A percentile compares a stretch with the other conserved stretches of the same genome.
These are phyloP conservation scores for Aureobasidium leucospermi DNA, from an alignment of 2,329 filamentous ascomycete species.

Conservation along the genomic window DNA sequence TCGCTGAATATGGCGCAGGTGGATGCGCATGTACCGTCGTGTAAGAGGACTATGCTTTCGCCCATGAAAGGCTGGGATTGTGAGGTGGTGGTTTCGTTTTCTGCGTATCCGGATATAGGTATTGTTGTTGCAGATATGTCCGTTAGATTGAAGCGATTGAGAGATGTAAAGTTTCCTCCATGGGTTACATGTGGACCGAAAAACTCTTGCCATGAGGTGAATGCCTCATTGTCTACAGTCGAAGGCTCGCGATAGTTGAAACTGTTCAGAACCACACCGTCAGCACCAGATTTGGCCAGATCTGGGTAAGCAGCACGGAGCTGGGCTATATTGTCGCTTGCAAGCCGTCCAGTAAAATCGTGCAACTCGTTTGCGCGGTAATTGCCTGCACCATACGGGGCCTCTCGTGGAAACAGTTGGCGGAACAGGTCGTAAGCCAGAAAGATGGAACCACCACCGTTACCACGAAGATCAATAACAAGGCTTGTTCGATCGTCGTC, in stretches of 20 bases:
- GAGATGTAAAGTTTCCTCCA: conserved; percentile 27
- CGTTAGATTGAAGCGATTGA: conserved; percentile 29
- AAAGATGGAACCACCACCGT: conserved; percentile 48
- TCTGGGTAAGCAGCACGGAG: neutral
- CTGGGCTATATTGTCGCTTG: neutral
- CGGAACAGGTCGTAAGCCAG: conserved; percentile 42
- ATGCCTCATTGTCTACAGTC: conserved; percentile 22
- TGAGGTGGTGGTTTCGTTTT: conserved; percentile 20
- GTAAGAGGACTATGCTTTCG: conserved; percentile 34
- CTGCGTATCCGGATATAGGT: conserved; percentile 20
- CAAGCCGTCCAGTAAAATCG: conserved; percentile 29
- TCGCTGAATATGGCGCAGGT: conserved; percentile 37
- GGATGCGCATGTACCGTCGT: conserved; percentile 37
- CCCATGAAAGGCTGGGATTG: conserved; percentile 30
- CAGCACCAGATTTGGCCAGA: neutral
- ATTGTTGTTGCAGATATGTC: neutral
- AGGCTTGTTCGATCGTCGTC: conserved; percentile 50
- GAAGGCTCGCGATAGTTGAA: conserved; percentile 29
- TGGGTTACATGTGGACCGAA: conserved; percentile 26
- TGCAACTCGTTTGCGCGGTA: conserved; percentile 39
- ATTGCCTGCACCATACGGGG: conserved; percentile 40
- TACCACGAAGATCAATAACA: conserved; percentile 56
- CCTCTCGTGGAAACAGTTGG: conserved; percentile 44
- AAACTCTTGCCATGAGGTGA: conserved; percentile 29
- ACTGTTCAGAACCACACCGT: conserved; percentile 16